Evolutionary conservation across 2,329 filamentous ascomycete genomes (phyloP).

Genomic region (Colletotrichum australisinense): DNA sequence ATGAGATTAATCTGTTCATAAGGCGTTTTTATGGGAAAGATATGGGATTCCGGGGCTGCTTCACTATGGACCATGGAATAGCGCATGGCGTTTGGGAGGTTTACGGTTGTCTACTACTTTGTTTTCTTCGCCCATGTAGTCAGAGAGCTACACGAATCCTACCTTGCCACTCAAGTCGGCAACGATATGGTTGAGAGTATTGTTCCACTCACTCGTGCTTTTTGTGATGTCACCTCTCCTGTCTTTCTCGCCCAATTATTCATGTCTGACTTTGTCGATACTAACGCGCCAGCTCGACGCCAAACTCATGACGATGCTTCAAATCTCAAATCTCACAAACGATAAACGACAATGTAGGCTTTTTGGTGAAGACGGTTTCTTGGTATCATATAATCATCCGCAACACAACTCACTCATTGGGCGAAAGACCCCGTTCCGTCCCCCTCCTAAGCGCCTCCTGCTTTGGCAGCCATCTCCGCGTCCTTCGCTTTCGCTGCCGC

Average conservation of each 20-base stretch:
- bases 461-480: not conserved
- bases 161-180: not conserved
- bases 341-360: not conserved
- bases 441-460: not conserved
- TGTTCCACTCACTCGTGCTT: not conserved
- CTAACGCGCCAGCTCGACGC: not conserved
- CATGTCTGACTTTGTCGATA: not conserved
- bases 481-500: not conserved
- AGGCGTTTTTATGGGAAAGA: not conserved
- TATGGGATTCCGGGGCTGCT: not conserved
- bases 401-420: not conserved
- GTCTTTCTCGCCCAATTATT: no score
- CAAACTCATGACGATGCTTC: not conserved
- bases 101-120: not conserved
- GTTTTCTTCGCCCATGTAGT: not conserved
- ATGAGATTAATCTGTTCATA: not conserved
- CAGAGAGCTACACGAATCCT: not conserved
- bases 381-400: constrained; percentile 30
- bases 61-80: not conserved
- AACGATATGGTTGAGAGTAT: not conserved
- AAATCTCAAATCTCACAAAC: not conserved
- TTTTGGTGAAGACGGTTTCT: not conserved
- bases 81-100: constrained; percentile 14
- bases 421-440: not conserved
- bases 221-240: not conserved